A percentile compares a stretch with the other conserved stretches of the same genome.
These are phyloP conservation scores for Phascolomyces articulosus DNA, from an alignment of 371 early-diverging fungal species.

Conservation along the genomic window DNA sequence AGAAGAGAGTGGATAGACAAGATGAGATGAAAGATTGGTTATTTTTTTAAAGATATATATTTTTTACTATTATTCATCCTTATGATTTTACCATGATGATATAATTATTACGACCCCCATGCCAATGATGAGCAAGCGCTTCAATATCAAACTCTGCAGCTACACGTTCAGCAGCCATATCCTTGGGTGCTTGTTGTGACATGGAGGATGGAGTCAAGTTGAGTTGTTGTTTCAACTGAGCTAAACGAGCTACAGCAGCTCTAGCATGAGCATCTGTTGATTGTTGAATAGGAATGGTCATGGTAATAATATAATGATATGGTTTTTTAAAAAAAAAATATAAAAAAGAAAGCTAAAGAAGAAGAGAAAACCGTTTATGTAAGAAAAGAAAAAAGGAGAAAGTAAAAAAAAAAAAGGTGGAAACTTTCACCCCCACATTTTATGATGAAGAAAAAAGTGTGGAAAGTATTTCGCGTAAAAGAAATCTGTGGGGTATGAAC, in stretches of 20 bases:
- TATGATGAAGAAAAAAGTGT: background rate
- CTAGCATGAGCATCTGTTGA: conserved; percentile 21
- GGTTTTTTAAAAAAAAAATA: background rate
- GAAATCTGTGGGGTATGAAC: background rate
- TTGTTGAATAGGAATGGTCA: conserved; percentile 10
- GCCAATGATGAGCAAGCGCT: conserved; percentile 47
- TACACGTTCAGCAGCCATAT: conserved; percentile 54
- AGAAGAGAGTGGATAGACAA: too few species aligned
- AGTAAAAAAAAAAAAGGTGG: background rate
- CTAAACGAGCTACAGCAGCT: conserved; percentile 30
- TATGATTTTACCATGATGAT: conserved; percentile 48
- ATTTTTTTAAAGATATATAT: too few species aligned
- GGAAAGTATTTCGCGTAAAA: background rate
- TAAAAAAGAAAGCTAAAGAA: background rate
- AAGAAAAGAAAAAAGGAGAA: background rate
- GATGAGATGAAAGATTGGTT: too few species aligned
- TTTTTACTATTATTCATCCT: too few species aligned
- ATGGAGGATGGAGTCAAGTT: conserved; percentile 32
- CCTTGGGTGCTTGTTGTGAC: conserved; percentile 39
- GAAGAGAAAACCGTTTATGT: background rate
- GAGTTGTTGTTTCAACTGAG: conserved; percentile 32
- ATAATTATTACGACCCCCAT: conserved; percentile 47
- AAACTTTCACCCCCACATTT: background rate
- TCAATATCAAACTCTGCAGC: conserved; percentile 57
- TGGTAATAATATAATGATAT: too few species aligned